Base-by-base conservation (phyloP, 768 basidiomycete species). In the Phlebiopsis flavidoalba region DNA sequence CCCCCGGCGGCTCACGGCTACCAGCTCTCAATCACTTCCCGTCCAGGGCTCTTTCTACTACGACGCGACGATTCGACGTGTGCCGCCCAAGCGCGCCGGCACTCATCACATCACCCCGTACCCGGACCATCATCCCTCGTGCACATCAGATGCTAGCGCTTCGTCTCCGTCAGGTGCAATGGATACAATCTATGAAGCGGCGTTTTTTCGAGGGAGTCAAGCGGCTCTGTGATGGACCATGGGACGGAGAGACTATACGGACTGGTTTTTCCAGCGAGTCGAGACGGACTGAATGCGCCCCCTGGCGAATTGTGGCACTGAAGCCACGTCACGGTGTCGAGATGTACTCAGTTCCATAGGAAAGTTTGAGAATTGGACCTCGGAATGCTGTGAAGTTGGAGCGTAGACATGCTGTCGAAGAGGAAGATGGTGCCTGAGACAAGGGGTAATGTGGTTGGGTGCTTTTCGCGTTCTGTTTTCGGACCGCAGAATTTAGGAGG, bases 11-110 rank as follows among this genome's bases (percentile, higher is more conserved):
- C 64, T 69, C 12, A 47, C 50, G n/a, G 47, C 51, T 60, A 7
- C 59, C 45, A 3, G 52, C 40, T 8, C n/a, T 3, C 24, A 15
- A 15, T n/a, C 57, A 64, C 63, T 70, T 31, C 66, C 69, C n/a
- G n/a, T 58, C 73, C 75, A 10, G 82, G 81, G 64, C 82, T n/a
- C n/a, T n/a, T 84, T 58, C 78, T 74, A 60, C 48, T 57, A 14
- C 59, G 43, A 8, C 85, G 74, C 26, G 83, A 79, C 3, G 81
- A 80, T 5, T 84, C 81, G 46, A 86, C 81, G n/a, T n/a, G n/a
- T 36, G 86, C 82, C 48, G 81, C n/a, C n/a, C 84, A 63, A 89
- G 70, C 50, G 87, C 86, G n/a, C n/a, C n/a, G 57, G 84, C 80
- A 26, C 79, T 77, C 1, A 80, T 79, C 35, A 87, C 74, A 65